These are phyloP conservation scores for Cydonia oblonga DNA, from an alignment of 331 rosid species.

Conservation along the genomic window DNA sequence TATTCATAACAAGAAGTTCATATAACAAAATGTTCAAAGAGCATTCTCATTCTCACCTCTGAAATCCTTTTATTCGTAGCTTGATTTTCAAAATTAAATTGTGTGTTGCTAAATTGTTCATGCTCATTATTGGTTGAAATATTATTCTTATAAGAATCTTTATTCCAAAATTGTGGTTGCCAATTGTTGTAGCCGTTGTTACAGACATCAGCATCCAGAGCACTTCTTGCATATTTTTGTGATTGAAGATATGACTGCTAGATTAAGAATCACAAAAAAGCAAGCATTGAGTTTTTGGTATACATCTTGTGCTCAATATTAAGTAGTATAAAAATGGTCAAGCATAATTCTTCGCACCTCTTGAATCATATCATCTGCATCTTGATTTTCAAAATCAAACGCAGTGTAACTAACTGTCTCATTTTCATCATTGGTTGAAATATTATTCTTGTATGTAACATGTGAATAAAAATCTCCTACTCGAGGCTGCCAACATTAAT, in stretches of 20 bases:
- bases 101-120: neutral
- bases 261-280: neutral
- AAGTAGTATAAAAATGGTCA: neutral
- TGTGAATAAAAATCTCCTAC: too few relatives aligned
- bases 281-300: neutral
- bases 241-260: neutral
- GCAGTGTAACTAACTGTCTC: neutral
- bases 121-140: neutral
- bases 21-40: neutral
- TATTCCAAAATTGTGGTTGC: too few relatives aligned
- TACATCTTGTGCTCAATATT: neutral
- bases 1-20: neutral
- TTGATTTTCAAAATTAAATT: neutral
- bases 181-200: neutral
- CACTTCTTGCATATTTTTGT: neutral
- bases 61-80: neutral
- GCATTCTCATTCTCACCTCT: neutral
- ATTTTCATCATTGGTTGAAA: neutral
- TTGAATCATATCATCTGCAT: neutral
- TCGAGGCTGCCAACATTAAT: neutral
- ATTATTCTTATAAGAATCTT: neutral
- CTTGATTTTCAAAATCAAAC: neutral
- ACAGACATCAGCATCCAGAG: neutral
- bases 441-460: too few relatives aligned
- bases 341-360: neutral